A percentile compares a stretch with the other conserved stretches of the same genome.
These are phyloP conservation scores for Ogataea thermomethanolica DNA, from an alignment of 805 yeast species.

Conservation along the genomic window DNA sequence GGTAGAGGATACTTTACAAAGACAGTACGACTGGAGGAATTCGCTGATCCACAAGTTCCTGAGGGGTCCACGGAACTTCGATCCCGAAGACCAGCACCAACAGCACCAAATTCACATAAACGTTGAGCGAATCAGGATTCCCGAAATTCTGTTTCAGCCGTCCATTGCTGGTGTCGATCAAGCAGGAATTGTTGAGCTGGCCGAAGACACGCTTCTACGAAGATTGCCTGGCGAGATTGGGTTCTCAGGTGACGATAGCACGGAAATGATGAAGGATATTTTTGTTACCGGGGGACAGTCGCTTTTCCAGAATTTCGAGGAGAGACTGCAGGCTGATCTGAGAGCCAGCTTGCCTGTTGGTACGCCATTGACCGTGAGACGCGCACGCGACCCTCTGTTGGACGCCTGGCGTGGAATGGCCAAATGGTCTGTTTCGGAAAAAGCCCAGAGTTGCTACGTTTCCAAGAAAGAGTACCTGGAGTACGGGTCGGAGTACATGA, in stretches of 20 bases:
- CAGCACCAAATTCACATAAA: conserved; percentile 89
- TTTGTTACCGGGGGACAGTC: conserved; percentile 88
- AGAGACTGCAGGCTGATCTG: conserved; percentile 68
- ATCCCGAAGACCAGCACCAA: conserved; percentile 77
- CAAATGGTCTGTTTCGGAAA: conserved; percentile 57
- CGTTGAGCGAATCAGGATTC: conserved; percentile 86
- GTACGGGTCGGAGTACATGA: conserved; percentile 83
- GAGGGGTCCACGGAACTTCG: conserved; percentile 86
- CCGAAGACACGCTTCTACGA: conserved; percentile 60
- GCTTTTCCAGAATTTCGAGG: conserved; percentile 57
- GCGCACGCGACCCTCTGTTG: conserved; percentile 61
- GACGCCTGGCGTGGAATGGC: conserved; percentile 98
- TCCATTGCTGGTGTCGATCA: conserved; percentile 93
- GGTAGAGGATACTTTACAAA: conserved; percentile 78
- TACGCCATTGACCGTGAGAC: conserved; percentile 54
- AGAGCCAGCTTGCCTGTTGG: conserved; percentile 67
- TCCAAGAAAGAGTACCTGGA: conserved; percentile 78
- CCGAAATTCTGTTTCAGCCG: conserved; percentile 91
- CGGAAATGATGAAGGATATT: conserved; percentile 55
- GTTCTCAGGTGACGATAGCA: conserved; percentile 47
- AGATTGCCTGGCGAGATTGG: conserved; percentile 54
- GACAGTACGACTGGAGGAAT: conserved; percentile 80
- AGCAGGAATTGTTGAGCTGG: conserved; percentile 84
- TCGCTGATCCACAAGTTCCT: conserved; percentile 77
- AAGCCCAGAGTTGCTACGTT: conserved; percentile 44